These are phyloP conservation scores for Hypoxylon lenormandii DNA, from an alignment of 495 filamentous ascomycete genomes.

Conservation along the genomic window DNA sequence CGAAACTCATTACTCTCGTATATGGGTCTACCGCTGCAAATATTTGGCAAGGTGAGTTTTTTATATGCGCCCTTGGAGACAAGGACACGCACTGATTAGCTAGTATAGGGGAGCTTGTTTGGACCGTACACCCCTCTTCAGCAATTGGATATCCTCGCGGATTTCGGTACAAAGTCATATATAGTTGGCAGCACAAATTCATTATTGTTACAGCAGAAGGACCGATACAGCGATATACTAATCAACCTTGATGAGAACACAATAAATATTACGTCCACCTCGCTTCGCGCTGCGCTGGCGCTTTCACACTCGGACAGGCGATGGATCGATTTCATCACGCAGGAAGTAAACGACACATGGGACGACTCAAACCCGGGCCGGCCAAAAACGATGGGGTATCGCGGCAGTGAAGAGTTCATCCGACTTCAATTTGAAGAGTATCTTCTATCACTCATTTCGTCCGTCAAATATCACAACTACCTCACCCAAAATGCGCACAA, in stretches of 20 bases:
- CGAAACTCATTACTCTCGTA: slow-evolving; percentile 88
- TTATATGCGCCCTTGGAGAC: not conserved
- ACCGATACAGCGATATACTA: slow-evolving; percentile 96
- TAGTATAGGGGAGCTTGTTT: slow-evolving; percentile 83
- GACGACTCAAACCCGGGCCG: slow-evolving; percentile 87
- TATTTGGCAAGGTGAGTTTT: slow-evolving; percentile 84
- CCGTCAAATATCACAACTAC: slow-evolving; percentile 88
- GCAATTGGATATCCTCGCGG: slow-evolving; percentile 92
- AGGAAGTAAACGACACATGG: slow-evolving; percentile 95
- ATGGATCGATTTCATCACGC: slow-evolving; percentile 96
- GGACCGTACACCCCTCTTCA: slow-evolving; percentile 97
- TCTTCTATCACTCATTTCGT: slow-evolving; percentile 85
- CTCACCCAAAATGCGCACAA: slow-evolving; percentile 71
- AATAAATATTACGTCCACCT: slow-evolving; percentile 82
- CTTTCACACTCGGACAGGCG: slow-evolving; percentile 88
- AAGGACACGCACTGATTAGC: slow-evolving; percentile 20
- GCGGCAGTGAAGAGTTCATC: slow-evolving; percentile 97
- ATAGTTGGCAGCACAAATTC: slow-evolving; percentile 98
- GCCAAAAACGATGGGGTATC: slow-evolving; percentile 93
- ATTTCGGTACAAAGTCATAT: slow-evolving; percentile 95
- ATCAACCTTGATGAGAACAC: slow-evolving; percentile 94
- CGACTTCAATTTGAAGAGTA: slow-evolving; percentile 98
- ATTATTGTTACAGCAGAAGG: slow-evolving; percentile 89
- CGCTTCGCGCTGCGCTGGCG: slow-evolving; percentile 78
- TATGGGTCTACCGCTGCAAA: slow-evolving; percentile 92